Evolutionary conservation across 73 alveolate genomes (phyloP).

Genomic region (Tetrahymena thermophila): DNA sequence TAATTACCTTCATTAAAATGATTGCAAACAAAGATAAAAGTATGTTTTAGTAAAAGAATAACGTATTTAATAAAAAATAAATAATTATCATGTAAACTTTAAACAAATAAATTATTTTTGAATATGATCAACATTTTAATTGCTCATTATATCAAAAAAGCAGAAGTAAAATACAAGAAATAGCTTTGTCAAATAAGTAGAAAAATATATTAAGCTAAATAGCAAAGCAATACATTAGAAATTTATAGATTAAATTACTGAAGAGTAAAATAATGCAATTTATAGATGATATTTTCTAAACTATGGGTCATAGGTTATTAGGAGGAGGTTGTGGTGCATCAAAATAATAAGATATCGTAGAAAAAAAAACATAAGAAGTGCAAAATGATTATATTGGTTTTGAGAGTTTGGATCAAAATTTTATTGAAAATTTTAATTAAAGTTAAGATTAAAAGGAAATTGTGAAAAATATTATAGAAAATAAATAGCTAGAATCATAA

Average conservation of each 20-base stretch:
- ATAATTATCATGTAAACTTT: too few relatives aligned
- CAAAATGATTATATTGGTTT: neutral
- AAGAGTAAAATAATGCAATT: neutral
- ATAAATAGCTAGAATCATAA: neutral
- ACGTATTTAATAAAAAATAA: too few relatives aligned
- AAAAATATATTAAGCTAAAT: too few relatives aligned
- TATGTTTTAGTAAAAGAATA: too few relatives aligned
- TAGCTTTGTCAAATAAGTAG: neutral
- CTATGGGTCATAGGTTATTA: neutral
- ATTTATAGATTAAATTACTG: neutral
- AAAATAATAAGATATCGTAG: neutral
- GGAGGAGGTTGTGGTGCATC: slow-evolving; percentile 1
- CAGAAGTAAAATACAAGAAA: neutral
- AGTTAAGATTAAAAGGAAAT: neutral
- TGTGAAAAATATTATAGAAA: neutral
- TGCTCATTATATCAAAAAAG: neutral
- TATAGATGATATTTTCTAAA: neutral
- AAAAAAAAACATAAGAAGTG: neutral
- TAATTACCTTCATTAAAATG: too few relatives aligned
- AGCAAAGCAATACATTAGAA: neutral
- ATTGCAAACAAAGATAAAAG: too few relatives aligned
- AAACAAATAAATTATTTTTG: neutral
- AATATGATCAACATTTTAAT: neutral
- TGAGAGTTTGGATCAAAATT: neutral
- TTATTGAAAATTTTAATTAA: neutral